These are phyloP conservation scores for Coemansia aciculifera DNA, from an alignment of 192 early-diverging fungal genomes.

Conservation along the genomic window DNA sequence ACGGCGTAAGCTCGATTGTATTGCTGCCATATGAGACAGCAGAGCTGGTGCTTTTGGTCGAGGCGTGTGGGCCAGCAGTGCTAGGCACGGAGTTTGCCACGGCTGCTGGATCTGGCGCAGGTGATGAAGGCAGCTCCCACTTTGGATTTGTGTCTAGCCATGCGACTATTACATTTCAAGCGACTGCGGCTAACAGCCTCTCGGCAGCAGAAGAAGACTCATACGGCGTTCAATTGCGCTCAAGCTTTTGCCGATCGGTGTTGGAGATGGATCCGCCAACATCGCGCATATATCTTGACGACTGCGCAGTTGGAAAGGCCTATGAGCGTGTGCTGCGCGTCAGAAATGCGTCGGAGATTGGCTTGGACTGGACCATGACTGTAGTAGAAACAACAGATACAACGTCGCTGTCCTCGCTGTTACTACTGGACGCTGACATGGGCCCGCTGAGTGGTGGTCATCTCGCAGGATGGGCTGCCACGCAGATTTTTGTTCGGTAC, in stretches of 20 bases:
- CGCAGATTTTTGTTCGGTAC: slow-evolving; percentile 79
- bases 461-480: slow-evolving; percentile 69
- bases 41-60: slow-evolving; percentile 78
- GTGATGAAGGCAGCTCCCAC: slow-evolving; percentile 16
- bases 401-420: slow-evolving; percentile 26
- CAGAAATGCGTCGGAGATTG: slow-evolving; percentile 87
- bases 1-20: slow-evolving; percentile 69
- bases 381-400: slow-evolving; percentile 40
- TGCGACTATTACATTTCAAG: slow-evolving; percentile 5
- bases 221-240: slow-evolving; percentile 74
- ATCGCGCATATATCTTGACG: slow-evolving; percentile 91
- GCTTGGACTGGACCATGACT: slow-evolving; percentile 76
- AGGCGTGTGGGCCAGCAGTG: slow-evolving; percentile 22
- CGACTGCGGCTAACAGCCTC: background rate
- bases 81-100: slow-evolving; percentile 12
- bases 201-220: slow-evolving; percentile 38
- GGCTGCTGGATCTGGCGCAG: slow-evolving; percentile 24
- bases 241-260: slow-evolving; percentile 85
- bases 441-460: slow-evolving; percentile 25
- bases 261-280: slow-evolving; percentile 91
- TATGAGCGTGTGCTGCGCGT: slow-evolving; percentile 92
- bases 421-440: slow-evolving; percentile 20
- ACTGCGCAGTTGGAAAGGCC: slow-evolving; percentile 84
- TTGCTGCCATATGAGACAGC: slow-evolving; percentile 67
- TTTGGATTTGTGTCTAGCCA: slow-evolving; percentile 12